phyloP scores from a whole-genome alignment of 2,329 filamentous ascomycete genomes.

The Paraphaeosphaeria minitans region DNA sequence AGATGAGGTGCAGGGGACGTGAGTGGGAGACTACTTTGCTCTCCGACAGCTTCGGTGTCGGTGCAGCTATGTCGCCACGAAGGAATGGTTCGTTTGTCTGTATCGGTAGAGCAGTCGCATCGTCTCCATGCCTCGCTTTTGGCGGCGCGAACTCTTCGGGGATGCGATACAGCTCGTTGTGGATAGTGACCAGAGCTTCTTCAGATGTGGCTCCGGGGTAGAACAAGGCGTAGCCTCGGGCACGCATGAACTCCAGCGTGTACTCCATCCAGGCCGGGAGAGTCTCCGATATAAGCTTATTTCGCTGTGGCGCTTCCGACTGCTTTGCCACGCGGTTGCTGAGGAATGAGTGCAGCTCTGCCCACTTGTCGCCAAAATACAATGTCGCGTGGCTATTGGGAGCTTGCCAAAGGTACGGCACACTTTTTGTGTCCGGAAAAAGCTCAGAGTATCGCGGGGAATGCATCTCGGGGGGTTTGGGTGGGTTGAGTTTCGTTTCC shows the following conservation, averaged over 20 bases:
- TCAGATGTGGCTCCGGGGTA: constrained; percentile 68
- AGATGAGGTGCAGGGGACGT: constrained; percentile 50
- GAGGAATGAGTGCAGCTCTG: constrained; percentile 81
- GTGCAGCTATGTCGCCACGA: constrained; percentile 44
- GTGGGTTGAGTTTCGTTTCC: constrained; percentile 58
- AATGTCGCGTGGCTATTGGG: constrained; percentile 83
- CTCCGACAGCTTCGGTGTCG: constrained; percentile 28
- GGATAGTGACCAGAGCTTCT: constrained; percentile 70
- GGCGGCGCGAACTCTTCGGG: constrained; percentile 67
- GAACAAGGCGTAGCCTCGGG: constrained; percentile 76
- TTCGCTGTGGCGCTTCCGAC: constrained; percentile 23
- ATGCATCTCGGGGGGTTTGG: constrained; percentile 49
- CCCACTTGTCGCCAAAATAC: constrained; percentile 85
- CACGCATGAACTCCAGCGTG: constrained; percentile 74
- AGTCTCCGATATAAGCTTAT: constrained; percentile 63
- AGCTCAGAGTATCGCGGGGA: constrained; percentile 34
- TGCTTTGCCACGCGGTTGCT: constrained; percentile 61
- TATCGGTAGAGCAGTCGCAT: constrained; percentile 15
- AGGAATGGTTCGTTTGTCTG: constrained; percentile 44
- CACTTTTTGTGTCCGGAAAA: constrained; percentile 40
- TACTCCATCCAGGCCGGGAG: constrained; percentile 81
- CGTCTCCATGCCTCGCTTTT: constrained; percentile 8
- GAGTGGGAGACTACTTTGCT: constrained; percentile 58
- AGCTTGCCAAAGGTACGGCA: constrained; percentile 81
- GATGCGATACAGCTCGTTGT: constrained; percentile 72